Conservation (phyloP, 768 basidiomycete genomes). For the Hericium erinaceus region DNA sequence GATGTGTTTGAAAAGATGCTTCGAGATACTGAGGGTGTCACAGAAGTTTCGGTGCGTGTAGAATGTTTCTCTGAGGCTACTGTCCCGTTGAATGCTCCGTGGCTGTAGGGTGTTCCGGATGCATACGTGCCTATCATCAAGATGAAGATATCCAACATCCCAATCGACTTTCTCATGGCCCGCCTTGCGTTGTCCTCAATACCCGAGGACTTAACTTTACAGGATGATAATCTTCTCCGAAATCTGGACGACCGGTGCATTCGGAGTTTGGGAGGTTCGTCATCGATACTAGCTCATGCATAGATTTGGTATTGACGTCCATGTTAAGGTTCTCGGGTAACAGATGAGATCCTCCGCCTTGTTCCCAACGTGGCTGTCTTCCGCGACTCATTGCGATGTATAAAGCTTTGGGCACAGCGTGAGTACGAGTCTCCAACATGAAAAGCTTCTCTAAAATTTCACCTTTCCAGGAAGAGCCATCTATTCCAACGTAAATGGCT, state of each 20-base stretch:
- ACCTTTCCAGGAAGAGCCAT: conserved; percentile 72
- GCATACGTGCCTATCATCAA: conserved; percentile 96
- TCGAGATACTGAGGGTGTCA: conserved; percentile 68
- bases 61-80: background rate
- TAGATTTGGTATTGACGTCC: too few species aligned
- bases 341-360: conserved; percentile 88
- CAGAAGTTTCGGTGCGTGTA: conserved; percentile 70
- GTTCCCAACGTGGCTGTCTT: conserved; percentile 94
- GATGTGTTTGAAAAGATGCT: conserved; percentile 86
- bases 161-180: conserved; percentile 92
- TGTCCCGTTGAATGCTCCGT: conserved; percentile 2
- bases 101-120: conserved; percentile 79
- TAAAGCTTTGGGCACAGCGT: conserved; percentile 98
- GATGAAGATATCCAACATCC: conserved; percentile 83
- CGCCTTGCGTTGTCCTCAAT: conserved; percentile 78
- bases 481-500: conserved; percentile 96
- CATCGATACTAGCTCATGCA: background rate
- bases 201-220: conserved; percentile 83
- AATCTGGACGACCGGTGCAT: conserved; percentile 94
- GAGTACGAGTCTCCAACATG: conserved; percentile 21
- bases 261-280: conserved; percentile 81
- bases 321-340: conserved; percentile 78
- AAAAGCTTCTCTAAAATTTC: background rate
- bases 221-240: conserved; percentile 84
- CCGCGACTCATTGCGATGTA: conserved; percentile 88